Evolutionary conservation across 2,329 filamentous ascomycete species (phyloP).

Genomic region (Ustulina deusta): DNA sequence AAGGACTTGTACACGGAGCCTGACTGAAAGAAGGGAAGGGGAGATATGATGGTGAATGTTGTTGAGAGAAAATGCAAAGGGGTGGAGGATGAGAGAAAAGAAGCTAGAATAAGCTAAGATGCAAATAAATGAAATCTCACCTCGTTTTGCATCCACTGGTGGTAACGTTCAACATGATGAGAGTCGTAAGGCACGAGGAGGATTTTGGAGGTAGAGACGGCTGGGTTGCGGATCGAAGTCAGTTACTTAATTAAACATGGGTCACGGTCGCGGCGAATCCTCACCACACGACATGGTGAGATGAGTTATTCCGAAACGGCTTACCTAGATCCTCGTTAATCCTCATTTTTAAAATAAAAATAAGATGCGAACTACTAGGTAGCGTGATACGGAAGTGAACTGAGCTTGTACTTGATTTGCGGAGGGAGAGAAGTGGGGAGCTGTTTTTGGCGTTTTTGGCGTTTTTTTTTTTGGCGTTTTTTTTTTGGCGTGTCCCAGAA

Average conservation of each 20-base stretch:
- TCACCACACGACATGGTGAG: neutral
- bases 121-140: constrained; percentile 53
- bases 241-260: neutral
- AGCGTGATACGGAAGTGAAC: neutral
- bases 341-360: constrained; percentile 53
- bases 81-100: neutral
- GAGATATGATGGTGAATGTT: neutral
- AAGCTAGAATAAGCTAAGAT: neutral
- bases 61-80: neutral
- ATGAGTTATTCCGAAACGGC: neutral
- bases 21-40: neutral
- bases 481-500: constrained; percentile 2
- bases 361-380: neutral
- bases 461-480: constrained; percentile 1
- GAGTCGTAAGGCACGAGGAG: constrained; percentile 86
- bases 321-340: constrained; percentile 60
- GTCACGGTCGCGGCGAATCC: neutral
- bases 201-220: constrained; percentile 72
- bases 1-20: neutral
- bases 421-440: constrained; percentile 23
- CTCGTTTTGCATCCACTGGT: constrained; percentile 91
- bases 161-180: constrained; percentile 85
- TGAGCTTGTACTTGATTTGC: constrained; percentile 6
- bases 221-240: constrained; percentile 56
- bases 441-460: constrained; percentile 1